Percentiles rank a stretch among this genome's conserved stretches.
phyloP scores from a whole-genome alignment of 2,329 filamentous ascomycete genomes.

The Berkeleyomyces basicola region DNA sequence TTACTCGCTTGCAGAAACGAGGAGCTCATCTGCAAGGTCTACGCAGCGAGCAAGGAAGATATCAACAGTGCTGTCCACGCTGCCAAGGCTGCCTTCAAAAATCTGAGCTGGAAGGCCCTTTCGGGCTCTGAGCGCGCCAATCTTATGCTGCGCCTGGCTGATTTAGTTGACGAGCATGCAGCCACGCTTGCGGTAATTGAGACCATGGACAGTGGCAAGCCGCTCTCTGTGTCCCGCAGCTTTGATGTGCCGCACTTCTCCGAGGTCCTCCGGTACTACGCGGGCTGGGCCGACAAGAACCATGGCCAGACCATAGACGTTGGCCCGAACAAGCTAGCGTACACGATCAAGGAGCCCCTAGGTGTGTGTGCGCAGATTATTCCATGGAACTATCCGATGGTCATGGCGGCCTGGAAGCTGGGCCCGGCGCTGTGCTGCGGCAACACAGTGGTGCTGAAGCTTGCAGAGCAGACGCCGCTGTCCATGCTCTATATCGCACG shows the following conservation, averaged over 20 bases:
- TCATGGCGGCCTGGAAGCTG: constrained; percentile 43
- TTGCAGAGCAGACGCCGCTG: constrained; percentile 43
- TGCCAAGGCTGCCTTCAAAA: constrained; percentile 50
- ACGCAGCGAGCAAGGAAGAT: constrained; percentile 49
- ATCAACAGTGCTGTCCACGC: constrained; percentile 54
- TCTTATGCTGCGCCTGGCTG: constrained; percentile 52
- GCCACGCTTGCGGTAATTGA: constrained; percentile 37
- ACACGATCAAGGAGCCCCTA: constrained; percentile 59
- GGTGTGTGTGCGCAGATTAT: constrained; percentile 66
- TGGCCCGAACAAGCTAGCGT: constrained; percentile 52
- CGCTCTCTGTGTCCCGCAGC: constrained; percentile 46
- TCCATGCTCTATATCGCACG: constrained; percentile 44
- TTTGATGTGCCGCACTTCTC: constrained; percentile 40
- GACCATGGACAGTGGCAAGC: constrained; percentile 70
- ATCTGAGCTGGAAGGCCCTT: constrained; percentile 50
- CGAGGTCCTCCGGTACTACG: constrained; percentile 53
- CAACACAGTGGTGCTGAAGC: constrained; percentile 42
- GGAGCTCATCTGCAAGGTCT: constrained; percentile 51
- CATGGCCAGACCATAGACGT: constrained; percentile 64
- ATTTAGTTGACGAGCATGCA: constrained; percentile 49
- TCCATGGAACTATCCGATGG: constrained; percentile 67
- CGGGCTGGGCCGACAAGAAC: constrained; percentile 65
- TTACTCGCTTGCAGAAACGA: constrained; percentile 30
- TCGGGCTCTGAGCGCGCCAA: constrained; percentile 50
- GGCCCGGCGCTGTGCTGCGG: constrained; percentile 45